Percentiles rank a stretch among this genome's conserved stretches.
Evolutionary conservation across 139 green algal genomes (phyloP).

Genomic region (Coelastrella sp.): DNA sequence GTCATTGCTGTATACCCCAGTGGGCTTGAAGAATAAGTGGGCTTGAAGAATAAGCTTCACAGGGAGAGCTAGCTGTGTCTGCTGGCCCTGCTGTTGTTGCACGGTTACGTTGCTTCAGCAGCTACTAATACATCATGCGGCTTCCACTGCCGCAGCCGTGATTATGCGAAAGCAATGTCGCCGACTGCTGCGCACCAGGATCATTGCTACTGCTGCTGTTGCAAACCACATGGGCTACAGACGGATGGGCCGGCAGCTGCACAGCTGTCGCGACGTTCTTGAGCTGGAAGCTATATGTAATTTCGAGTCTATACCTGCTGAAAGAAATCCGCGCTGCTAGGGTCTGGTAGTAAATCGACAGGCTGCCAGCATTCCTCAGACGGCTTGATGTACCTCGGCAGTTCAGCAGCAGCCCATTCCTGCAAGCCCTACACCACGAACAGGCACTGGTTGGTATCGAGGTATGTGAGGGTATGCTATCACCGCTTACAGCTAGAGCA

Average conservation of each 20-base stretch:
- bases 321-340: not conserved
- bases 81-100: too few species aligned
- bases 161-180: too few species aligned
- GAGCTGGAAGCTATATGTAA: not conserved
- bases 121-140: too few species aligned
- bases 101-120: too few species aligned
- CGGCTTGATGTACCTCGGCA: conserved; percentile 3
- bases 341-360: conserved; percentile 19
- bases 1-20: too few species aligned
- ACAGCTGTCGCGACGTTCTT: not conserved
- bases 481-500: not conserved
- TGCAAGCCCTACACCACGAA: not conserved
- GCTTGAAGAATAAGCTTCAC: too few species aligned
- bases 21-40: too few species aligned
- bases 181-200: not conserved
- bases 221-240: not conserved
- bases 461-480: not conserved
- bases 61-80: too few species aligned
- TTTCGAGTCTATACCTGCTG: not conserved
- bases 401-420: not conserved
- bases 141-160: too few species aligned
- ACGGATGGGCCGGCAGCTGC: not conserved
- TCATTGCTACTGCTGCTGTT: not conserved
- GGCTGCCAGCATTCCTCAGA: conserved; percentile 16
- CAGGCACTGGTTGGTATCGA: not conserved